Evolutionary conservation across 805 yeast species (phyloP).

Genomic region (Saccharomycopsis guyanensis): DNA sequence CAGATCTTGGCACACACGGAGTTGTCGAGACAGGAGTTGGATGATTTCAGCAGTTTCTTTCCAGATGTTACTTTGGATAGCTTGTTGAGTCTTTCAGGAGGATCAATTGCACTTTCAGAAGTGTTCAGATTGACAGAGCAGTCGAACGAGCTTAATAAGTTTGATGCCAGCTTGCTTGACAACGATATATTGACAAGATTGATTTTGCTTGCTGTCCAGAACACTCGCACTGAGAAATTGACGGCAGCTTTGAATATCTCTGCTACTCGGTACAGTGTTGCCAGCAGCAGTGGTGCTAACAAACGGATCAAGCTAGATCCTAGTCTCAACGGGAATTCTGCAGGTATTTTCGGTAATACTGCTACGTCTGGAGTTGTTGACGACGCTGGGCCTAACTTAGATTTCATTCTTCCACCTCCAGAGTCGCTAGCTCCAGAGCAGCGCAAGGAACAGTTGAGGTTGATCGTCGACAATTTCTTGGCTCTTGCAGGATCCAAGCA

Average conservation of each 20-base stretch:
- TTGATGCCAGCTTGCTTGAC: conserved; percentile 66
- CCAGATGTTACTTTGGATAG: conserved; percentile 13
- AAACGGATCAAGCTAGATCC: conserved; percentile 24
- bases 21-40: conserved; percentile 22
- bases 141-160: conserved; percentile 50
- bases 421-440: conserved; percentile 41
- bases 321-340: neutral
- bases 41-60: conserved; percentile 8
- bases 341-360: neutral
- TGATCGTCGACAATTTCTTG: conserved; percentile 54
- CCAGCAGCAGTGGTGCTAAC: conserved; percentile 24
- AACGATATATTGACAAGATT: conserved; percentile 54
- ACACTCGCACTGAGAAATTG: conserved; percentile 44
- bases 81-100: conserved; percentile 27
- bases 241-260: conserved; percentile 64
- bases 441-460: conserved; percentile 47
- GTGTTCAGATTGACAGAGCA: conserved; percentile 62
- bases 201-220: conserved; percentile 58
- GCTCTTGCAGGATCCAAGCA: conserved; percentile 33
- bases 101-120: conserved; percentile 45
- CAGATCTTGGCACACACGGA: conserved; percentile 18
- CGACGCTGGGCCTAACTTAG: conserved; percentile 24
- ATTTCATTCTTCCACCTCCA: conserved; percentile 54
- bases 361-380: conserved; percentile 17
- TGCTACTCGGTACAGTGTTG: conserved; percentile 46